Conservation (phyloP, 2,329 filamentous ascomycete genomes). For the Cryphonectria parasitica region DNA sequence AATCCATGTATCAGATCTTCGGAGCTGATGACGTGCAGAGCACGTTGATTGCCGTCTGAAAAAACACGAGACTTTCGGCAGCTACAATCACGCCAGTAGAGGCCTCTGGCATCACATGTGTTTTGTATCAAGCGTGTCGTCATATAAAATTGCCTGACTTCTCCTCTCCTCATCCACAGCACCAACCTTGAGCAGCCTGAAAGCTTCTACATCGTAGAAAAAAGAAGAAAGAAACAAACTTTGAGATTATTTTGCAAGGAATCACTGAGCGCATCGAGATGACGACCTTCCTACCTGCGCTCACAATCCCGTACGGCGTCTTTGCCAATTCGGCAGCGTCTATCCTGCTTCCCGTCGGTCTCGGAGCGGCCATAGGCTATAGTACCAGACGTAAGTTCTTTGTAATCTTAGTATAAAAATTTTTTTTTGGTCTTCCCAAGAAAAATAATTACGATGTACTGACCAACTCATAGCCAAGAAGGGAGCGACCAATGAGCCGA, state of each 20-base stretch:
- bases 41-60: background rate
- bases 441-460: constrained; percentile 8
- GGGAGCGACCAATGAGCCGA: constrained; percentile 57
- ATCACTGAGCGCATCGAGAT: constrained; percentile 51
- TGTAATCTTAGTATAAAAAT: too few species aligned
- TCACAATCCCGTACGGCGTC: constrained; percentile 73
- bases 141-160: constrained; percentile 2
- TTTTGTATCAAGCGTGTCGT: constrained; percentile 2
- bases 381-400: constrained; percentile 62
- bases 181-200: background rate
- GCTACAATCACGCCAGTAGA: background rate
- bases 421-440: constrained; percentile 13
- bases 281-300: constrained; percentile 78
- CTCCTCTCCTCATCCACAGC: background rate
- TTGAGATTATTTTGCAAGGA: background rate
- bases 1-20: background rate
- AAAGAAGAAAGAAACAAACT: background rate
- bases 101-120: background rate
- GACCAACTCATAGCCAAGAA: constrained; percentile 43
- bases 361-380: constrained; percentile 76
- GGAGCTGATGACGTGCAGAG: background rate
- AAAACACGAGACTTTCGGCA: background rate
- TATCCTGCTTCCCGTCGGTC: constrained; percentile 73
- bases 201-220: background rate
- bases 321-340: constrained; percentile 75